Evolutionary conservation across 2,329 filamentous ascomycete genomes (phyloP).

Genomic region (Diplodia seriata): DNA sequence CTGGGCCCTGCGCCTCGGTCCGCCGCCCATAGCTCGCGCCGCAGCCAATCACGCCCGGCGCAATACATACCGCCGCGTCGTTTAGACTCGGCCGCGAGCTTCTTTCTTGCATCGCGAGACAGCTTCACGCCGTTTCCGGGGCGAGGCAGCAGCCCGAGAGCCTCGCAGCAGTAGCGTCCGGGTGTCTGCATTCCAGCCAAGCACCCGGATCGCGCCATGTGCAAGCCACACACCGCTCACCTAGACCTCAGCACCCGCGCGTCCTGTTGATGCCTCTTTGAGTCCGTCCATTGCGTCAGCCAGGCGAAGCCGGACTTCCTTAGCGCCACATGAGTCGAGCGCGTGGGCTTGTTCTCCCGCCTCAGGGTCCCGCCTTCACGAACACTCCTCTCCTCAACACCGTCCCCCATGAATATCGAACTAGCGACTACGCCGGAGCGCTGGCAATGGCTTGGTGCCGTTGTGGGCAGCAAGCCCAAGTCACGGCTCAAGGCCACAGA

Average conservation of each 20-base stretch:
- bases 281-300: constrained; percentile 22
- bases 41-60: constrained; percentile 10
- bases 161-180: background rate
- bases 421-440: constrained; percentile 28
- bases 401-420: constrained; percentile 14
- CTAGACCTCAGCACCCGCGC: background rate
- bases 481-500: constrained; percentile 21
- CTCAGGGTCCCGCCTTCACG: constrained; percentile 7
- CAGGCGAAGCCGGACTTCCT: constrained; percentile 16
- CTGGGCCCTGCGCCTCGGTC: background rate
- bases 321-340: constrained; percentile 30
- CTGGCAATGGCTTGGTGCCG: constrained; percentile 32
- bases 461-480: constrained; percentile 20
- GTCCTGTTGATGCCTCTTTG: constrained; percentile 17
- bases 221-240: constrained; percentile 24
- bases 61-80: background rate
- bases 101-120: constrained; percentile 1
- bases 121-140: constrained; percentile 23
- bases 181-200: constrained; percentile 24
- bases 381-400: constrained; percentile 11
- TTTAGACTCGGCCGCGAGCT: constrained; percentile 8
- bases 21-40: constrained; percentile 5
- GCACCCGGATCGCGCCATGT: constrained; percentile 20
- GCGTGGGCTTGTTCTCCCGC: constrained; percentile 24
- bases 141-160: background rate